A percentile compares a stretch with the other conserved stretches of the same genome.
Conservation (phyloP, 768 basidiomycete genomes). For the Artomyces pyxidatus region DNA sequence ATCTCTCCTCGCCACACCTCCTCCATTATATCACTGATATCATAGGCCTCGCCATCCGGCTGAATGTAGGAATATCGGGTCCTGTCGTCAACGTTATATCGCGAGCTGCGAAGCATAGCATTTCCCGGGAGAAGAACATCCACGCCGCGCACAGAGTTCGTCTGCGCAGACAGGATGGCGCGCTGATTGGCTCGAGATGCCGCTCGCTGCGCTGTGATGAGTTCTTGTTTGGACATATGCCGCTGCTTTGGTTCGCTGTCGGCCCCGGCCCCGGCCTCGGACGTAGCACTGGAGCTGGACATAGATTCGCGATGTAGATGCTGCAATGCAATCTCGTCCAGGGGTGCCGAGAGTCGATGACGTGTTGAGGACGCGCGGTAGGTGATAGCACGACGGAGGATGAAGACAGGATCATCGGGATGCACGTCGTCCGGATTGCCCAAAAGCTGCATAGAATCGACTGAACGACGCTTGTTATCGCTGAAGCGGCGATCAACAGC, state of each 20-base stretch:
- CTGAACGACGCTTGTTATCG: constrained; percentile 74
- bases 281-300: constrained; percentile 46
- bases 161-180: constrained; percentile 76
- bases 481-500: constrained; percentile 49
- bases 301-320: constrained; percentile 62
- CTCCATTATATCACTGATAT: constrained; percentile 90
- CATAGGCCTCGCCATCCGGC: constrained; percentile 82
- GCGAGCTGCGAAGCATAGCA: constrained; percentile 76
- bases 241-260: constrained; percentile 32
- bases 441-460: constrained; percentile 69
- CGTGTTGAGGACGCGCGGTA: constrained; percentile 8
- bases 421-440: constrained; percentile 69
- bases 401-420: constrained; percentile 81
- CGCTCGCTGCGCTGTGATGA: constrained; percentile 89
- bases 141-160: constrained; percentile 79
- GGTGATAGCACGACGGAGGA: constrained; percentile 65
- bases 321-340: constrained; percentile 78
- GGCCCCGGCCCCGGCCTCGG: constrained; percentile 29
- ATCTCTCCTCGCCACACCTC: constrained; percentile 64
- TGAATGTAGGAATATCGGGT: constrained; percentile 94
- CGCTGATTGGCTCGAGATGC: constrained; percentile 79
- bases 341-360: constrained; percentile 36
- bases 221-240: constrained; percentile 66
- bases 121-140: constrained; percentile 84
- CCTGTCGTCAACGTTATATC: constrained; percentile 58